Base-by-base conservation (phyloP, 2,329 filamentous ascomycete species). In the Pleoardoris graminearum region DNA sequence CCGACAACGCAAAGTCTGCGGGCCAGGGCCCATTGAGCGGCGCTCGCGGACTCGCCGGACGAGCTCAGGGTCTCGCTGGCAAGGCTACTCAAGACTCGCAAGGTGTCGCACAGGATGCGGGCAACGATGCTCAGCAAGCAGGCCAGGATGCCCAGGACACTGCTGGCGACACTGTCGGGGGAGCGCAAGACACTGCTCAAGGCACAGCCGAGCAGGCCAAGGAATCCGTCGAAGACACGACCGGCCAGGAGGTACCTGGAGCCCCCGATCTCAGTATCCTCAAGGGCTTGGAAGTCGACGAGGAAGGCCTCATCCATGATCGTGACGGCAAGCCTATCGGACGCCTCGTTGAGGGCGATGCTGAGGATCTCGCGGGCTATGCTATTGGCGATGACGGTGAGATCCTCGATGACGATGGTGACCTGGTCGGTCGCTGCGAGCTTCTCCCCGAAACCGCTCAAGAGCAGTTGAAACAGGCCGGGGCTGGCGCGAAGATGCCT, bases 391-490 rank as follows among this genome's bases (percentile, higher is more conserved):
- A 81, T 32, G 74, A 82, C 12, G 81, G 81, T 51, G 79, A 82
- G 60, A 82, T 83, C 25, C 75, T 83, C 21, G 79, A 82, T 52
- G 78, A 82, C 36, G 77, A 81, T 54, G 81, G 80, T 21, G 77
- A 81, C 57, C 76, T 82, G 21, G 78, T 83, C 42, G 81, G 81
- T 45, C 79, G 79, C 50, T 76, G 78, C 47, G 79, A 82, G 56
- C 71, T 80, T 29, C 70, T 77, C 16, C 77, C 78, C 12, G 77
- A 80, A 32, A 66, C 71, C 37, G 70, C 71, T 42, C 71, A 78
- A 56, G 70, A 76, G 48, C 75, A 79, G 51, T 60, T 76, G 22
- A 62, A 73, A 36, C 62, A 75, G 33, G 73, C 72, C 29, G 64
- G 72, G 45, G 71, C 70, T 41, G 69, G 63, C 0, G 60, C 60